These are phyloP conservation scores for Talaromyces sp. DNA, from an alignment of 2,329 filamentous ascomycete species.

Conservation along the genomic window DNA sequence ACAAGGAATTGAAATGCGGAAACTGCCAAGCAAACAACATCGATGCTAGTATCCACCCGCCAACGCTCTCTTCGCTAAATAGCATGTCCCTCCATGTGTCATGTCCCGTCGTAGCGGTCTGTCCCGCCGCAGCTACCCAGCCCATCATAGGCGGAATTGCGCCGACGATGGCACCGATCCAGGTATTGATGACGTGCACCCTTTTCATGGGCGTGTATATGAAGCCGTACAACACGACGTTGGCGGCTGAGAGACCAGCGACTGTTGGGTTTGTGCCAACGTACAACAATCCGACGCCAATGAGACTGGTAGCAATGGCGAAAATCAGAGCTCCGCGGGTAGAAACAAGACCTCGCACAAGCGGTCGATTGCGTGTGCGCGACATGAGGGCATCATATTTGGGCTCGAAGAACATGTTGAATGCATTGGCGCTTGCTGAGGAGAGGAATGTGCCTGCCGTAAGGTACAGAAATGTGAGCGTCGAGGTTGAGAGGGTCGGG, in stretches of 20 bases:
- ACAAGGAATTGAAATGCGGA: conserved; percentile 93
- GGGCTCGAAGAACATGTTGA: conserved; percentile 97
- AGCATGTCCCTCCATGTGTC: conserved; percentile 76
- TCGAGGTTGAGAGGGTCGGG: conserved; percentile 66
- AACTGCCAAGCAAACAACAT: conserved; percentile 96
- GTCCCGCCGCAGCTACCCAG: conserved; percentile 90
- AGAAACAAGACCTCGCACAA: conserved; percentile 77
- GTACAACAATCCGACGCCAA: conserved; percentile 72
- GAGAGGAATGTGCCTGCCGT: conserved; percentile 85
- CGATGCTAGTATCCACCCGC: conserved; percentile 83
- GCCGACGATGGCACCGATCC: conserved; percentile 88
- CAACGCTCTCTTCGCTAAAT: conserved; percentile 64
- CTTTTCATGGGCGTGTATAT: conserved; percentile 92
- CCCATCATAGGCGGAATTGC: conserved; percentile 96
- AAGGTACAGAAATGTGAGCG: conserved; percentile 86
- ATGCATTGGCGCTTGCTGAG: conserved; percentile 83
- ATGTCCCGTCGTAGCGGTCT: conserved; percentile 68
- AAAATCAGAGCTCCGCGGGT: conserved; percentile 70
- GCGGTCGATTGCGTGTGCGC: conserved; percentile 83
- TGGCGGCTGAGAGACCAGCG: conserved; percentile 75
- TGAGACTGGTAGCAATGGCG: conserved; percentile 66
- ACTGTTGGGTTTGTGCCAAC: conserved; percentile 93
- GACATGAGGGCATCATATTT: conserved; percentile 88
- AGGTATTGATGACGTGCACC: conserved; percentile 82
- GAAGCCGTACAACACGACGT: conserved; percentile 86